Conservation (phyloP, 1,284 basidiomycete species). For the Waitea zeae region DNA sequence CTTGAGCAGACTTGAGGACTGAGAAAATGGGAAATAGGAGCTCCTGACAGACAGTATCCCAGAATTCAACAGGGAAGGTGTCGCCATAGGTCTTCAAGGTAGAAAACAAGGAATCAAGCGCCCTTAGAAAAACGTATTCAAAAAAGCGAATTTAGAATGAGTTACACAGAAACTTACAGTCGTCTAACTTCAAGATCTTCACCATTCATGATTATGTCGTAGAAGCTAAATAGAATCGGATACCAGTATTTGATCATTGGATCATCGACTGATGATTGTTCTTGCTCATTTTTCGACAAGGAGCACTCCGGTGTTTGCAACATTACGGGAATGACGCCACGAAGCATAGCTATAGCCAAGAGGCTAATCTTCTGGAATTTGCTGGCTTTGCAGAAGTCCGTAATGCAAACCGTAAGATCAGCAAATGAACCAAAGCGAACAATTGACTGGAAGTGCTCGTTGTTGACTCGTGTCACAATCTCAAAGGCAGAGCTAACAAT, state of each 20-base stretch:
- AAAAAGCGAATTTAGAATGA: no score
- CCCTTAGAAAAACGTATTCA: conserved; percentile 27
- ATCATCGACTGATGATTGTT: conserved; percentile 40
- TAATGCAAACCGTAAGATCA: conserved; percentile 92
- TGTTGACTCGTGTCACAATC: conserved; percentile 83
- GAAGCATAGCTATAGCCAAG: conserved; percentile 92
- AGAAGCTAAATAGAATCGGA: conserved; percentile 91
- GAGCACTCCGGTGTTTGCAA: conserved; percentile 71
- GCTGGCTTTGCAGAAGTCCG: conserved; percentile 97
- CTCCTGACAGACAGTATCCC: conserved; percentile 96
- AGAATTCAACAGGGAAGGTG: conserved; percentile 84
- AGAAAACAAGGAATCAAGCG: conserved; percentile 89
- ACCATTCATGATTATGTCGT: conserved; percentile 99
- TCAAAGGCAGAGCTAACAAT: conserved; percentile 93
- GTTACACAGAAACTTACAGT: conserved; percentile 58
- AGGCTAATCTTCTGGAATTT: conserved; percentile 98
- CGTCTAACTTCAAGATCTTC: conserved; percentile 97
- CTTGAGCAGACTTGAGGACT: conserved; percentile 81
- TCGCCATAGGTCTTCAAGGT: conserved; percentile 86
- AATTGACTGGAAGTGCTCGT: conserved; percentile 81
- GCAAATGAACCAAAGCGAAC: conserved; percentile 90
- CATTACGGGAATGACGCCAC: conserved; percentile 86
- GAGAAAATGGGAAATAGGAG: conserved; percentile 98
- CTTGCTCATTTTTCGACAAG: conserved; percentile 23
- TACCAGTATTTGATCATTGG: conserved; percentile 95